Evolutionary conservation across 768 basidiomycete genomes (phyloP).

Genomic region (Pleurotus citrinopileatus): DNA sequence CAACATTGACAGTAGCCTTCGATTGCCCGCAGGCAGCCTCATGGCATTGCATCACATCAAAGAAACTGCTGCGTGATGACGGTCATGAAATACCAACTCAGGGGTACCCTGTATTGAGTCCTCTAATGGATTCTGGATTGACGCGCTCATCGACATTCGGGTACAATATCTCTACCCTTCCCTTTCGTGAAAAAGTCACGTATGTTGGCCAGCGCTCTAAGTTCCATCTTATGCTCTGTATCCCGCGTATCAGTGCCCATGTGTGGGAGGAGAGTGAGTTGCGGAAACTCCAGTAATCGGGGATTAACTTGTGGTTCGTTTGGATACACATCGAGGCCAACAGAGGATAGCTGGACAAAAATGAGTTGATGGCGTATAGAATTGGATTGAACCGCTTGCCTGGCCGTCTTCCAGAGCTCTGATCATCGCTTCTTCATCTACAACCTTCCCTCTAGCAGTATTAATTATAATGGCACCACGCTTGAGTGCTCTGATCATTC

Average conservation of each 20-base stretch:
- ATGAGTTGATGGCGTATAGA: conserved; percentile 10
- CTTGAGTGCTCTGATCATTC: conserved; percentile 75
- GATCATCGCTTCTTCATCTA: conserved; percentile 87
- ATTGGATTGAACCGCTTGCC: conserved; percentile 61
- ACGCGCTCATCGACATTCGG: conserved; percentile 42
- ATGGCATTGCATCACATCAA: background rate
- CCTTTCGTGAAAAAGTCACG: conserved; percentile 66
- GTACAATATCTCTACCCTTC: conserved; percentile 63
- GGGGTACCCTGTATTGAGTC: too few relatives aligned
- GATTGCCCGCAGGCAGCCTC: conserved; percentile 8
- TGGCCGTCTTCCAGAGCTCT: conserved; percentile 83
- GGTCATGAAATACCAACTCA: background rate
- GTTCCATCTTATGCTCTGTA: conserved; percentile 78
- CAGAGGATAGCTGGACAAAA: conserved; percentile 59
- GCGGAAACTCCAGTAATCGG: conserved; percentile 73
- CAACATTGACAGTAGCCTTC: background rate
- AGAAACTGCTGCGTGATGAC: background rate
- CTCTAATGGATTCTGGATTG: too few relatives aligned
- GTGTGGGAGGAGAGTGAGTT: conserved; percentile 86
- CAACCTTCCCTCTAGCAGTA: conserved; percentile 87
- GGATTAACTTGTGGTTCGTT: conserved; percentile 82
- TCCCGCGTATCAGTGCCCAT: conserved; percentile 90
- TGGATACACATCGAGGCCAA: conserved; percentile 85
- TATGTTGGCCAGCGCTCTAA: conserved; percentile 78
- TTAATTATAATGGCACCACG: conserved; percentile 78